Evolutionary conservation across 768 basidiomycete species (phyloP).

Genomic region (Kwoniella bestiolae): DNA sequence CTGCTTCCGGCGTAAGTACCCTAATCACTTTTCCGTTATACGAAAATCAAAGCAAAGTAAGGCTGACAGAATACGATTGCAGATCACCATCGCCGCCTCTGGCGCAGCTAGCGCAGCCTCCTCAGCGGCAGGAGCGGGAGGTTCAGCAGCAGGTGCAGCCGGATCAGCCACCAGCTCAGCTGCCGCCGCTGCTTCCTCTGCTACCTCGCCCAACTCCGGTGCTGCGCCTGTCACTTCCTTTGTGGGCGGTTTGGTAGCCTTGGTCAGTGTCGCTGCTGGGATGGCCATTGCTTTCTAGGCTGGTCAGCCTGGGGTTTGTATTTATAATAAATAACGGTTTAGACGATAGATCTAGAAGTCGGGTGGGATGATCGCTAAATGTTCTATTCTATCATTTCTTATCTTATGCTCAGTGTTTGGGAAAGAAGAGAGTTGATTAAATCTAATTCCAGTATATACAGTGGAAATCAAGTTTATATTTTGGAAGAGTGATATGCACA

Average conservation of each 20-base stretch:
- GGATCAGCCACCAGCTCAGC: slow-evolving; percentile 6
- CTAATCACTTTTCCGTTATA: background rate
- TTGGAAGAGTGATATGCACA: too few relatives aligned
- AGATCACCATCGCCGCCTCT: slow-evolving; percentile 8
- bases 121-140: slow-evolving; percentile 12
- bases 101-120: slow-evolving; percentile 7
- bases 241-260: slow-evolving; percentile 15
- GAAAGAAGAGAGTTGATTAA: too few relatives aligned
- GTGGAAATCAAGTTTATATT: too few relatives aligned
- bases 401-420: background rate
- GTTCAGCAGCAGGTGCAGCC: background rate
- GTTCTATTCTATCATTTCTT: too few relatives aligned
- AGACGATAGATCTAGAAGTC: too few relatives aligned
- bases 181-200: slow-evolving; percentile 4
- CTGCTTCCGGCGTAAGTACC: background rate
- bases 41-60: too few relatives aligned
- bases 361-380: background rate
- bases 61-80: too few relatives aligned
- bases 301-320: too few relatives aligned
- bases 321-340: too few relatives aligned
- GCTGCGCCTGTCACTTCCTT: slow-evolving; percentile 10
- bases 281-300: slow-evolving; percentile 19
- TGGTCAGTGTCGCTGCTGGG: slow-evolving; percentile 18
- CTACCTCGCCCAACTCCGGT: slow-evolving; percentile 4
- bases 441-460: too few relatives aligned